Base-by-base conservation (phyloP, 2,329 filamentous ascomycete genomes). In the Sodiomyces alkalinus region DNA sequence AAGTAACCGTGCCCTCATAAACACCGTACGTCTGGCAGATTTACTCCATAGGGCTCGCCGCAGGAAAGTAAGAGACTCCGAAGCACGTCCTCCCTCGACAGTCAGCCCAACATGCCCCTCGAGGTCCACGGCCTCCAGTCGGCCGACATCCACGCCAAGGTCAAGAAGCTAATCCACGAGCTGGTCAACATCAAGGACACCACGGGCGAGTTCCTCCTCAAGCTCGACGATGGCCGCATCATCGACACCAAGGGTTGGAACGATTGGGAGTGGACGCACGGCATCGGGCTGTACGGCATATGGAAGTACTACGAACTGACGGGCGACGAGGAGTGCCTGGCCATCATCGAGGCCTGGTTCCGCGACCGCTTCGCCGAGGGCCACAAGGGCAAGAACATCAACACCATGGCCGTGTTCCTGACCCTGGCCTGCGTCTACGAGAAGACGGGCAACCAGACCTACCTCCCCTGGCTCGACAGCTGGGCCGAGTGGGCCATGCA, bases 171-270 rank as follows among this genome's bases (percentile, higher is more conserved):
- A 33, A 83, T 81, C 41, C 53, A 76, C 45, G 80, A 80, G 43
- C 62, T 87, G 22, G 64, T 86, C 47, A 80, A 80, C 51, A 85
- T 86, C 53, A 70, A 72, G 43, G 80, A 87, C 54, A 65, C 62
- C 21, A 80, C 75, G 0, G 80, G 80, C 27, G 64, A 80, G 43
- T 86, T 83, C 48, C 60, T 86, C 15, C 57, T 85, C 33, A 71
- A 61, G 13, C 63, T 87, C 19, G 60, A 65, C 2, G 79, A 86
- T 41, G 80, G 80, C 32, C 68, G 76, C 19, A 60, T 85, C 27
- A 85, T 87, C 44, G 80, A 86, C 51, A 85, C 80, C 32, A 87
- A 87, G 52, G 79, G 78, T 32, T 87, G 80, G 80, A 67, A 78
- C 37, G 75, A 75, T 44, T 86, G 80, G 80, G 79, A 85, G 53